phyloP scores from a whole-genome alignment of 768 basidiomycete species.

The Xerocomellus amylosporus region DNA sequence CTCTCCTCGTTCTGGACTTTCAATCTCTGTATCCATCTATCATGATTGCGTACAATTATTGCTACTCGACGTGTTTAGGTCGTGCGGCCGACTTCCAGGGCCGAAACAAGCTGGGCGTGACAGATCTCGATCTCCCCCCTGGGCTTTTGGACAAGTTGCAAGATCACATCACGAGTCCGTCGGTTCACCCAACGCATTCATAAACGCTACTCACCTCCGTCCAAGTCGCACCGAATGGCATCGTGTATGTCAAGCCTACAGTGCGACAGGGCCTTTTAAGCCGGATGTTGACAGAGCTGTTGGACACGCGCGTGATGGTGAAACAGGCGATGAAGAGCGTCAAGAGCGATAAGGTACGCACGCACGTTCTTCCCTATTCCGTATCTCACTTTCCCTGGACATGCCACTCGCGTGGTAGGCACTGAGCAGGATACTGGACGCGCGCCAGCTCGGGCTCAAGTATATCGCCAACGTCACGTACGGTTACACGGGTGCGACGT shows the following conservation, averaged over 20 bases:
- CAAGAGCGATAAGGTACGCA: conserved; percentile 66
- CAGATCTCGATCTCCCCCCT: conserved; percentile 62
- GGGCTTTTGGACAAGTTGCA: conserved; percentile 68
- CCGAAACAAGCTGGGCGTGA: conserved; percentile 83
- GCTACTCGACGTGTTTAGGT: conserved; percentile 95
- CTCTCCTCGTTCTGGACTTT: conserved; percentile 92
- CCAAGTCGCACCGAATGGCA: conserved; percentile 91
- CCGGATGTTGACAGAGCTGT: conserved; percentile 87
- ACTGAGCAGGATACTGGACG: conserved; percentile 74
- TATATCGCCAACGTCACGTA: conserved; percentile 95
- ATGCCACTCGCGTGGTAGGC: conserved; percentile 44
- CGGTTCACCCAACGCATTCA: background rate
- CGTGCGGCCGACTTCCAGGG: conserved; percentile 85
- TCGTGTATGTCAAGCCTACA: conserved; percentile 85
- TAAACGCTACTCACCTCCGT: background rate
- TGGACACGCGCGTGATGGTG: conserved; percentile 97
- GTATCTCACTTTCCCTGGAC: background rate
- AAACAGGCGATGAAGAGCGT: conserved; percentile 92
- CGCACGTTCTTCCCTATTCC: background rate
- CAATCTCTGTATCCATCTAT: conserved; percentile 95
- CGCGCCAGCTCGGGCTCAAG: conserved; percentile 90
- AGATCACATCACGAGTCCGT: conserved; percentile 73
- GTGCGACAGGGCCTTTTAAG: conserved; percentile 83
- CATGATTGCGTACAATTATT: conserved; percentile 99
- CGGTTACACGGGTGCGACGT: conserved; percentile 92